Evolutionary conservation across 441 rosid genomes (phyloP), one percentile per base, ranked within the genome.

Genomic region (Biscutella auriculata): DNA sequence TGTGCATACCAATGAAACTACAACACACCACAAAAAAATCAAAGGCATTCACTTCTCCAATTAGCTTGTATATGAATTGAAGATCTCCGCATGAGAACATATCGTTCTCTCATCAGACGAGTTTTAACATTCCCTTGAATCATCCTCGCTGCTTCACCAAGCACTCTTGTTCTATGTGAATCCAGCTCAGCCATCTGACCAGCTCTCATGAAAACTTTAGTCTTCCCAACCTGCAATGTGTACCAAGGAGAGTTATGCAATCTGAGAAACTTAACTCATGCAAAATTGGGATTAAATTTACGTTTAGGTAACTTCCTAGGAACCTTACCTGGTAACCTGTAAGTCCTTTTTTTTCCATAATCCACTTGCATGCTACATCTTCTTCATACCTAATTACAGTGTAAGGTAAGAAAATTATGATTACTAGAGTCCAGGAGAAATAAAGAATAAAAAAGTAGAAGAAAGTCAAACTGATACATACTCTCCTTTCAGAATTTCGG

Each of bases 131-230:
- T 71, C 53, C 77, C 73, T 66, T 94, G 99, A 70, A 93, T 76
- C 60, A 76, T 68, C 63, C 50, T 72, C 33, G 95, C 95, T 17
- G 89, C 76, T 53, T 71, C 77, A 27, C 82, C 75, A 16, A 77
- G 82, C 29, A 68, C 33, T 66, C 64, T 73, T 45, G 78, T 68
- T 71, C 84, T 81, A 59, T 59, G 70, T n/a, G 87, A 77, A 77
- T 92, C 97, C 57, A 92, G 69, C 76, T 83, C 85, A 32, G 91
- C 97, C 84, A 83, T 79, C 58, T 84, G 92, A 43, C 87, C 88
- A 66, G 82, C 90, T 78, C 87, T 77, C 50, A 92, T 75, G 69
- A 92, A 92, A 59, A 92, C 73, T 72, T 80, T 84, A 55, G 73
- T 77, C 72, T 77, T 72, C 59, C 97, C 98, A 35, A 88, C 72